Evolutionary conservation across 345 rosid species (phyloP).

Genomic region (Gossypium bickii): DNA sequence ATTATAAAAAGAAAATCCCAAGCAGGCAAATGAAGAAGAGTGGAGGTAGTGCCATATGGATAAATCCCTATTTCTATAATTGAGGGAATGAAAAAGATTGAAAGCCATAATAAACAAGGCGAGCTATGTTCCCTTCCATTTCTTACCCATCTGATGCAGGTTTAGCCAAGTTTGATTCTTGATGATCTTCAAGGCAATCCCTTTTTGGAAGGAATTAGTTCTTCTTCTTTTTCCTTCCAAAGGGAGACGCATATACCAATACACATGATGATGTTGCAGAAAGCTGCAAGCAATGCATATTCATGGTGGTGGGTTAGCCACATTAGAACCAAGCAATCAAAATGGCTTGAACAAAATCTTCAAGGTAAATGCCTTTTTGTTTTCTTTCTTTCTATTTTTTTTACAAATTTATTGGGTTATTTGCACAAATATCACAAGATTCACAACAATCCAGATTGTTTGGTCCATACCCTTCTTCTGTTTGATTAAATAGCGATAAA

Average conservation of each 20-base stretch:
- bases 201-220: not conserved
- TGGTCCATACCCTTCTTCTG: too few relatives aligned
- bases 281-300: slow-evolving; percentile 77
- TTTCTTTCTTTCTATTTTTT: not conserved
- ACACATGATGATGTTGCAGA: slow-evolving; percentile 45
- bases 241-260: not conserved
- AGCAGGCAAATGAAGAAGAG: not conserved
- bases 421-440: too few relatives aligned
- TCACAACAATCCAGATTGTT: too few relatives aligned
- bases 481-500: too few relatives aligned
- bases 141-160: slow-evolving; percentile 5
- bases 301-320: slow-evolving; percentile 98
- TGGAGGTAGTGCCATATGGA: slow-evolving; percentile 2
- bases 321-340: slow-evolving; percentile 77
- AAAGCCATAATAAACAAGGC: slow-evolving; percentile 26
- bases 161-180: slow-evolving; percentile 7
- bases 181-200: not conserved
- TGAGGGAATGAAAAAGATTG: slow-evolving; percentile 21
- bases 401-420: too few relatives aligned
- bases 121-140: slow-evolving; percentile 21
- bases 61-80: slow-evolving; percentile 1
- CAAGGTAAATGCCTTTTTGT: slow-evolving; percentile 36
- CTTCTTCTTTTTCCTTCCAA: slow-evolving; percentile 10
- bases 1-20: not conserved
- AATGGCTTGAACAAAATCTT: slow-evolving; percentile 81